Conservation (phyloP, 257 asterid species). For the Avicennia marina region DNA sequence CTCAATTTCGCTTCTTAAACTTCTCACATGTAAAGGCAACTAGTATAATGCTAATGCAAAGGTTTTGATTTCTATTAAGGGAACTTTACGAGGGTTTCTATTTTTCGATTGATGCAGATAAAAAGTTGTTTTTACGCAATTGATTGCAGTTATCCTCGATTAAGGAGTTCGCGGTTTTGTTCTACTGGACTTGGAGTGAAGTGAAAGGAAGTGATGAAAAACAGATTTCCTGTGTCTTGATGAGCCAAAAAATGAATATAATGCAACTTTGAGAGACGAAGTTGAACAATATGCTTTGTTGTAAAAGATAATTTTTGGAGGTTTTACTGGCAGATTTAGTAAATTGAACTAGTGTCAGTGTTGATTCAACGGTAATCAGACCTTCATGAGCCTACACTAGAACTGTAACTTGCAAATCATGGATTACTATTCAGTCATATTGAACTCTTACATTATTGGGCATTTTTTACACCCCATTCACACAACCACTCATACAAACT, state of each 20-base stretch:
- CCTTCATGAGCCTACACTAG: not conserved
- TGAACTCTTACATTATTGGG: too few relatives aligned
- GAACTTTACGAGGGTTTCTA: too few relatives aligned
- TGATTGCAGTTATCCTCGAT: not conserved
- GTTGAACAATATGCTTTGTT: not conserved
- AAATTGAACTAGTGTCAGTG: not conserved
- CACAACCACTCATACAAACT: too few relatives aligned
- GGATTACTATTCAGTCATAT: too few relatives aligned
- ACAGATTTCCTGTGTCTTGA: not conserved
- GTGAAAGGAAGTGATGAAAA: too few relatives aligned
- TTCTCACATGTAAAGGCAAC: too few relatives aligned
- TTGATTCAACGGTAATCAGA: not conserved
- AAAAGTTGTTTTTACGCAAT: not conserved
- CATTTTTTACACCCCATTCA: too few relatives aligned
- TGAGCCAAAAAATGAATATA: not conserved
- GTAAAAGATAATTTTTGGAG: not conserved
- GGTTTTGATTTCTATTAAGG: too few relatives aligned
- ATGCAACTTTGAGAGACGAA: slow-evolving; percentile 8
- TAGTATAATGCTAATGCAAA: too few relatives aligned
- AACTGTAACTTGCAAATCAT: too few relatives aligned
- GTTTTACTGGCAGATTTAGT: not conserved
- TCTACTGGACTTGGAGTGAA: slow-evolving; percentile 1
- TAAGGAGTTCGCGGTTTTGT: slow-evolving; percentile 10
- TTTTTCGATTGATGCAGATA: not conserved
- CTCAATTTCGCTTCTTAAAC: too few relatives aligned